Percentiles rank a stretch among this genome's conserved stretches.
phyloP scores from a whole-genome alignment of 495 filamentous ascomycete species.

The Geopyxis carbonaria region DNA sequence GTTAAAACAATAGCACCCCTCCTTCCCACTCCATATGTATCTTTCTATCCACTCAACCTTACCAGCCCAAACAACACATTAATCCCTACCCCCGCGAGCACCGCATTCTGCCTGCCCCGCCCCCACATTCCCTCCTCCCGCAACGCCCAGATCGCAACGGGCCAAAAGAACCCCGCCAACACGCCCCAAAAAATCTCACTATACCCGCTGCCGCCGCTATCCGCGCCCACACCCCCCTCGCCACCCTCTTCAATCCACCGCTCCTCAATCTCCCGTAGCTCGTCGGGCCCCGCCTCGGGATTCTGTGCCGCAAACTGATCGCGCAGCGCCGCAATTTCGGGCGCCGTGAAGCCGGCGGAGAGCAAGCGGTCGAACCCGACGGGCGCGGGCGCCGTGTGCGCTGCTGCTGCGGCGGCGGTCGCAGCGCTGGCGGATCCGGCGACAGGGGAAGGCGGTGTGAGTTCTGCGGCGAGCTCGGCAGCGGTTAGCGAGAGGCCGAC shows the following conservation, averaged over 20 bases:
- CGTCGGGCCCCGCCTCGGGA: constrained; percentile 32
- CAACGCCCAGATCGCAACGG: constrained; percentile 61
- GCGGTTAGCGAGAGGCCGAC: constrained; percentile 50
- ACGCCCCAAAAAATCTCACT: constrained; percentile 82
- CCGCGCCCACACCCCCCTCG: constrained; percentile 26
- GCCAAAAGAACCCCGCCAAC: constrained; percentile 87
- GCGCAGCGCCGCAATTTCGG: constrained; percentile 66
- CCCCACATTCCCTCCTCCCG: constrained; percentile 82
- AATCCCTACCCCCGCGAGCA: constrained; percentile 60
- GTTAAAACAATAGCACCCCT: too few species aligned
- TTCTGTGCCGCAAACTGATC: constrained; percentile 73
- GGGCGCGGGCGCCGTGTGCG: constrained; percentile 1
- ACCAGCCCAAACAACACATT: constrained; percentile 54
- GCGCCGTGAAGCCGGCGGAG: constrained; percentile 54
- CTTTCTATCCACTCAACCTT: constrained; percentile 29
- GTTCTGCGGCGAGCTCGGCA: constrained; percentile 11
- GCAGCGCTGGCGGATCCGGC: not conserved
- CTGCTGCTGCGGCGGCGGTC: not conserved
- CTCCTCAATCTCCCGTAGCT: constrained; percentile 57
- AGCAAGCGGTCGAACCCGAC: constrained; percentile 76
- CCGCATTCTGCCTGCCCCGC: constrained; percentile 62
- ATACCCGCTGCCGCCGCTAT: constrained; percentile 33
- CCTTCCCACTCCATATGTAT: too few species aligned
- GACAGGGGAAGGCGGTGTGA: not conserved
- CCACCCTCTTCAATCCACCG: constrained; percentile 65